Conservation (phyloP, 208 protist genomes). For the Trypanosoma melophagium region DNA sequence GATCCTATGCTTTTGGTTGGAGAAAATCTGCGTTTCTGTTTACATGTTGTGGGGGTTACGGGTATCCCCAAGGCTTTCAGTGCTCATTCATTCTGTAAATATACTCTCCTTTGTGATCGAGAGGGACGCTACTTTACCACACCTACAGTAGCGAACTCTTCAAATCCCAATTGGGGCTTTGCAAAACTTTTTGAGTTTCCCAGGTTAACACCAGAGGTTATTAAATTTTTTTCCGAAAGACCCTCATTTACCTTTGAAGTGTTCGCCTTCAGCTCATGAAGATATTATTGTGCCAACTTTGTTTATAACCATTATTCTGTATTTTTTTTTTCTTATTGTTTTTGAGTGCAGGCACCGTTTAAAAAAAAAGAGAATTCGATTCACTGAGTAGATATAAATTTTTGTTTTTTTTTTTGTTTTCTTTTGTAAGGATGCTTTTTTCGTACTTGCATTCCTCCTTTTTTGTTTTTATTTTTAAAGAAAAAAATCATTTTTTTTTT, state of each 20-base stretch:
- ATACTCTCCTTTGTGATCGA: constrained; percentile 56
- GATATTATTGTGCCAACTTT: constrained; percentile 2
- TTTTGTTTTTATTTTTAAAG: too few species aligned
- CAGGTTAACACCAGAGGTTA: constrained; percentile 45
- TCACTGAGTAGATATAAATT: background rate
- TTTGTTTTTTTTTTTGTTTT: background rate
- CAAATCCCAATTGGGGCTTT: constrained; percentile 52
- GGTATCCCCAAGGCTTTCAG: constrained; percentile 45
- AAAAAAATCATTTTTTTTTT: too few species aligned
- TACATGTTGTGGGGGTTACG: constrained; percentile 64
- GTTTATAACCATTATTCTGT: background rate
- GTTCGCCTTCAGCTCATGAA: constrained; percentile 62
- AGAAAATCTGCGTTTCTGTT: constrained; percentile 55
- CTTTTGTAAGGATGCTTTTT: too few species aligned
- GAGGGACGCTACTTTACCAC: constrained; percentile 65
- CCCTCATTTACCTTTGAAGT: constrained; percentile 78
- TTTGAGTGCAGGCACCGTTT: too few species aligned
- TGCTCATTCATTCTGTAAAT: constrained; percentile 57
- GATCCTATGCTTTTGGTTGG: constrained; percentile 44
- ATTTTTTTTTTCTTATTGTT: background rate
- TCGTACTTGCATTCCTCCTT: too few species aligned
- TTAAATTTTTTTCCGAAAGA: constrained; percentile 43
- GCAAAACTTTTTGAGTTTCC: constrained; percentile 69
- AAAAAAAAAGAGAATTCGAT: too few species aligned
- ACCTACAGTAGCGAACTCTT: constrained; percentile 40